Percentiles rank a stretch among this genome's conserved stretches.
Evolutionary conservation across 495 filamentous ascomycete species (phyloP).

Genomic region (Lasiosphaeria hispida): DNA sequence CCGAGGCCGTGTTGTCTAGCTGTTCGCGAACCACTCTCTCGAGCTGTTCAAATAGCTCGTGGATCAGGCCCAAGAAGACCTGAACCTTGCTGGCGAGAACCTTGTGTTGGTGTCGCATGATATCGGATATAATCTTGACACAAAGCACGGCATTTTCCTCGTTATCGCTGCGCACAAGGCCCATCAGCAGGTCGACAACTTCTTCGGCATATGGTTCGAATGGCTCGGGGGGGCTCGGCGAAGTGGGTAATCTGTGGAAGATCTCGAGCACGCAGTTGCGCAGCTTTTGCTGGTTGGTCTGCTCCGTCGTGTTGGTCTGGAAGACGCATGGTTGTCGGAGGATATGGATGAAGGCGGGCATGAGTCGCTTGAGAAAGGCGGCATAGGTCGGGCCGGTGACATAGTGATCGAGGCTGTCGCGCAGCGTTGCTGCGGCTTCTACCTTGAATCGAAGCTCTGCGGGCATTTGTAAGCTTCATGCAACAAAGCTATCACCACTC

Average conservation of each 20-base stretch:
- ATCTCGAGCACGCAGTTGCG: slow-evolving; percentile 92
- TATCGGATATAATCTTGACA: slow-evolving; percentile 96
- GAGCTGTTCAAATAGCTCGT: slow-evolving; percentile 92
- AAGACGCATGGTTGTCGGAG: slow-evolving; percentile 87
- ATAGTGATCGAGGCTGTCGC: slow-evolving; percentile 78
- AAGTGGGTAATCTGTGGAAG: slow-evolving; percentile 81
- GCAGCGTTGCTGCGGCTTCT: slow-evolving; percentile 72
- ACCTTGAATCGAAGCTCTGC: slow-evolving; percentile 73
- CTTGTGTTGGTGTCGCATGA: slow-evolving; percentile 88
- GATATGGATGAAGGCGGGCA: slow-evolving; percentile 86
- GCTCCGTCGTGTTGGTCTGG: slow-evolving; percentile 79
- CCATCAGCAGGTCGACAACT: slow-evolving; percentile 85
- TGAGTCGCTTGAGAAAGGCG: slow-evolving; percentile 75
- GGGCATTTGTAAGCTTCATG: background rate
- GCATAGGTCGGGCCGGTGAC: slow-evolving; percentile 59
- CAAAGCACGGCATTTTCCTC: slow-evolving; percentile 97
- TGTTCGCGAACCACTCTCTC: slow-evolving; percentile 91
- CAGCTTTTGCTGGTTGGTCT: slow-evolving; percentile 71
- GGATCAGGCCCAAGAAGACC: slow-evolving; percentile 84
- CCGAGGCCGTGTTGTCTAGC: slow-evolving; percentile 66
- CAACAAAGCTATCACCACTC: too few relatives aligned
- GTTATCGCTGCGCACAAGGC: slow-evolving; percentile 83
- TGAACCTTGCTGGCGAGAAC: slow-evolving; percentile 77
- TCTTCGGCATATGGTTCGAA: slow-evolving; percentile 83
- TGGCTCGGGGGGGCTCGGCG: slow-evolving; percentile 62